Conservation (phyloP, 2,329 filamentous ascomycete genomes). For the Cercospora canescens region DNA sequence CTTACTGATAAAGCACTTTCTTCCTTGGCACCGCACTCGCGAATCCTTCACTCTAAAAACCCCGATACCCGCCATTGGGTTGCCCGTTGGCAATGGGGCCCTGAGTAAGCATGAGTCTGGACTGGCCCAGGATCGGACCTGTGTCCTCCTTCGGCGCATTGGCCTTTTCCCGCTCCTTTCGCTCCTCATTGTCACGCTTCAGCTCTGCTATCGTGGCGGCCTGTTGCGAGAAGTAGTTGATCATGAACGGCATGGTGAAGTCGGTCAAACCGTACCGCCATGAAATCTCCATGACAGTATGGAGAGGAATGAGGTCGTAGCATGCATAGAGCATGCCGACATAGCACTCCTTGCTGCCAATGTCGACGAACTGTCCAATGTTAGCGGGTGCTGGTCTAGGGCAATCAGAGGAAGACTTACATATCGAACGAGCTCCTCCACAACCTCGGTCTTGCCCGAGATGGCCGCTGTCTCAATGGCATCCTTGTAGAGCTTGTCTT, state of each 20-base stretch:
- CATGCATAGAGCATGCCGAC: constrained; percentile 99
- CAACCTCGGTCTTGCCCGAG: constrained; percentile 84
- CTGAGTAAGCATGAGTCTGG: constrained; percentile 92
- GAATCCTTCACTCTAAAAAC: constrained; percentile 1
- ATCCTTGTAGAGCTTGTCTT: constrained; percentile 99
- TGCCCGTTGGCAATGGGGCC: constrained; percentile 64
- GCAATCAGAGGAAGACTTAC: constrained; percentile 63
- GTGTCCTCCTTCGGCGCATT: constrained; percentile 84
- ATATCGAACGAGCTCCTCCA: constrained; percentile 94
- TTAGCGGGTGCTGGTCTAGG: constrained; percentile 35
- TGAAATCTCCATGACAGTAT: constrained; percentile 91
- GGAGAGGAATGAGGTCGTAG: constrained; percentile 93
- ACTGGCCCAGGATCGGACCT: constrained; percentile 86
- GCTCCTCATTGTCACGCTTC: constrained; percentile 94
- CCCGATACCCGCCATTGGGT: constrained; percentile 56
- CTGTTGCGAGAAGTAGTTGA: constrained; percentile 94
- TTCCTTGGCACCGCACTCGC: not conserved
- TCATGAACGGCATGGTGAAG: constrained; percentile 99
- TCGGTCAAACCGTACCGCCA: constrained; percentile 94
- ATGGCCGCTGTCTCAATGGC: constrained; percentile 97
- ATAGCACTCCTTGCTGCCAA: constrained; percentile 98
- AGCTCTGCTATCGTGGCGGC: constrained; percentile 79
- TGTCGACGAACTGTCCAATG: constrained; percentile 82
- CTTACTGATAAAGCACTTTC: not conserved
- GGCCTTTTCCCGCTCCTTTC: constrained; percentile 71